These are phyloP conservation scores for Cladosporium sp. DNA, from an alignment of 2,329 filamentous ascomycete species.

Conservation along the genomic window DNA sequence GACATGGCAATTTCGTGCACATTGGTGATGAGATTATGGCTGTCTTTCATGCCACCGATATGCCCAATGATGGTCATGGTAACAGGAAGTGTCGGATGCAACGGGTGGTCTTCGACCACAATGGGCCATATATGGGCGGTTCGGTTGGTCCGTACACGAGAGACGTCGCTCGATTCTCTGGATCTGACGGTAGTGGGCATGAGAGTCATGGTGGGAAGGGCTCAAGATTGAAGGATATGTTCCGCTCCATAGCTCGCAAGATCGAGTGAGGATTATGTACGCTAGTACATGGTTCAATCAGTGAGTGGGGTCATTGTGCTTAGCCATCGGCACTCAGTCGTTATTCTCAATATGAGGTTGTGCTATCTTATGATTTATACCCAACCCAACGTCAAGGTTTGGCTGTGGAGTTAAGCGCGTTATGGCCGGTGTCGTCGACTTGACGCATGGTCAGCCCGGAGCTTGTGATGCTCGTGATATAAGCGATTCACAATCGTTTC, in stretches of 20 bases:
- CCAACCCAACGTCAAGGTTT: too few relatives aligned
- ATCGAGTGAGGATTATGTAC: background rate
- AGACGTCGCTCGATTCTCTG: background rate
- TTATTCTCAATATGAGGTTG: too few relatives aligned
- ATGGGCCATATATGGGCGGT: constrained; percentile 41
- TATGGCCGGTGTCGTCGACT: too few relatives aligned
- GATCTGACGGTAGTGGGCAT: background rate
- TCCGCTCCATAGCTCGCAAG: background rate
- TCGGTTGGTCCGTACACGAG: constrained; percentile 34
- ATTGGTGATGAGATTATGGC: constrained; percentile 39
- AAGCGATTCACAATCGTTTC: too few relatives aligned
- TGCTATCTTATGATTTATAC: too few relatives aligned
- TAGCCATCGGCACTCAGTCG: too few relatives aligned
- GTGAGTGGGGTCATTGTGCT: too few relatives aligned
- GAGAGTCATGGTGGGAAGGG: background rate
- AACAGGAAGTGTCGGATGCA: constrained; percentile 43
- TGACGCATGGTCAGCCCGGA: too few relatives aligned
- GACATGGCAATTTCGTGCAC: constrained; percentile 43
- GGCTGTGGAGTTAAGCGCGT: too few relatives aligned
- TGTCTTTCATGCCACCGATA: constrained; percentile 46
- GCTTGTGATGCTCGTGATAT: too few relatives aligned
- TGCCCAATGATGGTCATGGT: constrained; percentile 41
- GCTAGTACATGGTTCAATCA: too few relatives aligned
- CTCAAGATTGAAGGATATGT: background rate
- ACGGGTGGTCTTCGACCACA: constrained; percentile 34